These are phyloP conservation scores for Rhodotorula sp. DNA, from an alignment of 1,284 basidiomycete genomes.

Conservation along the genomic window DNA sequence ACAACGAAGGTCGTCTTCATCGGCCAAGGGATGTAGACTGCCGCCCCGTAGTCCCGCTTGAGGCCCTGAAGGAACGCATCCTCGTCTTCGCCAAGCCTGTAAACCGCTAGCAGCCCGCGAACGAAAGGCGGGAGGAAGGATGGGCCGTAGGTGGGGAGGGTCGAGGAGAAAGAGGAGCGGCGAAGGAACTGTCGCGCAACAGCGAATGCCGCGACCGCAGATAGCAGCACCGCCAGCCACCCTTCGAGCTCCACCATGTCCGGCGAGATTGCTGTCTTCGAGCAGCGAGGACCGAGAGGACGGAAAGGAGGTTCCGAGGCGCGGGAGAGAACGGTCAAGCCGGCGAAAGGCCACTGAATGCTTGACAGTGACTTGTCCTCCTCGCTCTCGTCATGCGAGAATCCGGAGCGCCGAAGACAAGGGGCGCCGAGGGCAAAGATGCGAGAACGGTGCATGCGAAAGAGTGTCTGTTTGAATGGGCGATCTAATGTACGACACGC, in stretches of 20 bases:
- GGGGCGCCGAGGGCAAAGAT: no score
- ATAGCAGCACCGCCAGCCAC: neutral
- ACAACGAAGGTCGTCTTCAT: constrained; percentile 28
- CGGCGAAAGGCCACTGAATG: no score
- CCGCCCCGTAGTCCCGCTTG: constrained; percentile 7
- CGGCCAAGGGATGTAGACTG: constrained; percentile 40
- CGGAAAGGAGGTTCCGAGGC: neutral
- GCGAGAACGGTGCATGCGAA: no score
- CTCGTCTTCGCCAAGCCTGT: constrained; percentile 37
- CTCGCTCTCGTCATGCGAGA: no score
- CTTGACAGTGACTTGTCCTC: no score
- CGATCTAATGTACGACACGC: no score
- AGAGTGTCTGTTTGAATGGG: no score
- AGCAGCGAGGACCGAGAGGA: no score
- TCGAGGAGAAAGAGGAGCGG: neutral
- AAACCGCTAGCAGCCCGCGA: constrained; percentile 18
- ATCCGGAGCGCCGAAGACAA: no score
- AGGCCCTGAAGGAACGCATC: constrained; percentile 28
- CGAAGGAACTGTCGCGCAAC: neutral
- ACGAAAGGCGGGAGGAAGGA: constrained; percentile 17
- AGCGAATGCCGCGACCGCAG: neutral
- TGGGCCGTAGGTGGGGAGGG: constrained; percentile 14
- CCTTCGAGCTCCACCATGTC: no score
- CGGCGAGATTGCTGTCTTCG: no score
- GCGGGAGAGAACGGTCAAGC: no score